These are phyloP conservation scores for Alloascoidea africana DNA, from an alignment of 805 yeast species.

Conservation along the genomic window DNA sequence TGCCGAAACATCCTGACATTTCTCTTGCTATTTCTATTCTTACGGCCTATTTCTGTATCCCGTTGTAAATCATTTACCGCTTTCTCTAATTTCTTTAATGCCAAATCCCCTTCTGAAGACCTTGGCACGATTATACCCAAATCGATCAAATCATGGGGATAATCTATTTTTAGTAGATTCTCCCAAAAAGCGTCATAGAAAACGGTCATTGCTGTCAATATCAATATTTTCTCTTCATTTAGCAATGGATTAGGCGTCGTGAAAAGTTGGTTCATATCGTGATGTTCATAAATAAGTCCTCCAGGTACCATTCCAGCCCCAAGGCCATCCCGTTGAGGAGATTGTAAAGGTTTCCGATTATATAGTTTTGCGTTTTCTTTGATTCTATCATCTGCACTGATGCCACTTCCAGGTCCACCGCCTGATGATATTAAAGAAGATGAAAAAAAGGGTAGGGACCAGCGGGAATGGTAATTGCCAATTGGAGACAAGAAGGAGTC, in stretches of 20 bases:
- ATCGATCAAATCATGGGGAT: slow-evolving; percentile 76
- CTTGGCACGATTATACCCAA: slow-evolving; percentile 89
- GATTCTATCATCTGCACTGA: neutral
- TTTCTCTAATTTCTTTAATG: slow-evolving; percentile 53
- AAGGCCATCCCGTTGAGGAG: neutral
- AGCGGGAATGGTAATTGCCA: too few relatives aligned
- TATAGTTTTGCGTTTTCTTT: neutral
- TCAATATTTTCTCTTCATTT: slow-evolving; percentile 70
- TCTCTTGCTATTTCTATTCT: slow-evolving; percentile 31
- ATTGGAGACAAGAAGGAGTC: too few relatives aligned
- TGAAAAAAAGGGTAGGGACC: too few relatives aligned
- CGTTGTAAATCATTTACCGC: too few relatives aligned
- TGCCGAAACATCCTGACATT: too few relatives aligned
- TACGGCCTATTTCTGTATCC: slow-evolving; percentile 46
- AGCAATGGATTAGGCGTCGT: slow-evolving; percentile 57
- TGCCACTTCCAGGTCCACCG: too few relatives aligned
- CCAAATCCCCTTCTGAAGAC: slow-evolving; percentile 64
- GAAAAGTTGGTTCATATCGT: slow-evolving; percentile 66
- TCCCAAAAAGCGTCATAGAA: slow-evolving; percentile 84
- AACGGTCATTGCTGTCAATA: slow-evolving; percentile 81
- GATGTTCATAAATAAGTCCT: slow-evolving; percentile 64
- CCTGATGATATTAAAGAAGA: too few relatives aligned
- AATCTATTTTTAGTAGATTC: slow-evolving; percentile 55
- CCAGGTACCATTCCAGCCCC: slow-evolving; percentile 13
- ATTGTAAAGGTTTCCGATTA: neutral